Base-by-base conservation (phyloP, 2,329 filamentous ascomycete species). In the Dactylella cylindrospora region DNA sequence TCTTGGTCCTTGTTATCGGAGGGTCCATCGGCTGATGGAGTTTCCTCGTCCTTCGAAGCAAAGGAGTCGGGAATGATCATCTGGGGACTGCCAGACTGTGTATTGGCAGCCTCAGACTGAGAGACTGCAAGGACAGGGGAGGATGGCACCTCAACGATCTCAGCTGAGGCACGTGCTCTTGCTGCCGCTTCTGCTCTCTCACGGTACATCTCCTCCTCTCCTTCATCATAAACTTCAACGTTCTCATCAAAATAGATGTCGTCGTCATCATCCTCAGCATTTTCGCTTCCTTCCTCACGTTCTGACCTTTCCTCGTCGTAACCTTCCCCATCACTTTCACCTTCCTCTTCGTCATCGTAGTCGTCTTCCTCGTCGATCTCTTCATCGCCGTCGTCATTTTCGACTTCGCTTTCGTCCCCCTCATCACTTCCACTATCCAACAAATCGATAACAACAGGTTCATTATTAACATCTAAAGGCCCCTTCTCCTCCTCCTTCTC, bases 221-320 rank as follows among this genome's bases (percentile, higher is more conserved):
- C 51, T 4, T 55, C 51, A 12, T 46, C 35, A 23, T 46, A 45
- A 5, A n/a, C n/a, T n/a, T n/a, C n/a, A n/a, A n/a, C n/a, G n/a
- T n/a, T n/a, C n/a, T n/a, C n/a, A n/a, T n/a, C n/a, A n/a, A n/a
- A n/a, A n/a, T n/a, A n/a, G n/a, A n/a, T n/a, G n/a, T 49, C 52
- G 5, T 36, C 32, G 10, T 61, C 40, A 17, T 23, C 54, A 4
- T 53, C 47, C 9, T 52, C 47, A 20, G 52, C 55, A n/a, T n/a
- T n/a, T n/a, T n/a, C n/a, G n/a, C n/a, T n/a, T 12, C 23, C 28
- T 31, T 31, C 28, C 28, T 31, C 28, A n/a, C n/a, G n/a, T 31
- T 31, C 28, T 31, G 9, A 13, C n/a, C 20, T 22, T 4, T 43
- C 39, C 3, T 43, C 39, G n/a, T 43, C 39, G 20, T 43, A 43